Conservation (phyloP, 768 basidiomycete species). For the Paxillus involutus region DNA sequence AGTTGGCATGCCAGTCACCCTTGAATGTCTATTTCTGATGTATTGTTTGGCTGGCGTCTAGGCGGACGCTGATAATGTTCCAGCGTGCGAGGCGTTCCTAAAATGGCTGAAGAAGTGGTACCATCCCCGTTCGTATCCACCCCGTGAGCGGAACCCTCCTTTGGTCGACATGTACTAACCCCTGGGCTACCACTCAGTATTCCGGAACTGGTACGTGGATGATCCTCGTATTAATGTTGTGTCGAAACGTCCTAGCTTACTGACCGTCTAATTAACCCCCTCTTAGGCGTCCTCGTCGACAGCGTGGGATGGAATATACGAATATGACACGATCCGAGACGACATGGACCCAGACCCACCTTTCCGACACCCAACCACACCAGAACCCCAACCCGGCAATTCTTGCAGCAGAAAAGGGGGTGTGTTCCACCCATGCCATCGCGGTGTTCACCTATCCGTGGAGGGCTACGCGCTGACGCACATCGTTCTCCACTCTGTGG, state of each 20-base stretch:
- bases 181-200: conserved; percentile 32
- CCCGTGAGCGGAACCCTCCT: conserved; percentile 44
- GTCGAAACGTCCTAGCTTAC: background rate
- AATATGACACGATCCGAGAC: conserved; percentile 42
- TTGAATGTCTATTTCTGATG: too few relatives aligned
- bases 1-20: too few relatives aligned
- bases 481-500: conserved; percentile 54
- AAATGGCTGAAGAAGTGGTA: conserved; percentile 50
- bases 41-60: too few relatives aligned
- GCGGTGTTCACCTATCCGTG: too few relatives aligned
- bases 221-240: too few relatives aligned
- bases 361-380: conserved; percentile 47
- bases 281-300: conserved; percentile 45
- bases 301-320: conserved; percentile 41
- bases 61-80: conserved; percentile 50
- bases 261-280: too few relatives aligned
- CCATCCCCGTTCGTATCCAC: conserved; percentile 55
- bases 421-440: conserved; percentile 23
- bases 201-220: conserved; percentile 51
- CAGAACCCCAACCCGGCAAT: conserved; percentile 50
- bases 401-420: conserved; percentile 49
- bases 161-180: background rate
- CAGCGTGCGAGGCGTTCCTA: conserved; percentile 46
- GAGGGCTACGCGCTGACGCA: conserved; percentile 29
- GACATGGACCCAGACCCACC: conserved; percentile 46